Conservation (phyloP, 352 stramenopile species). For the Phytophthora colocasiae region DNA sequence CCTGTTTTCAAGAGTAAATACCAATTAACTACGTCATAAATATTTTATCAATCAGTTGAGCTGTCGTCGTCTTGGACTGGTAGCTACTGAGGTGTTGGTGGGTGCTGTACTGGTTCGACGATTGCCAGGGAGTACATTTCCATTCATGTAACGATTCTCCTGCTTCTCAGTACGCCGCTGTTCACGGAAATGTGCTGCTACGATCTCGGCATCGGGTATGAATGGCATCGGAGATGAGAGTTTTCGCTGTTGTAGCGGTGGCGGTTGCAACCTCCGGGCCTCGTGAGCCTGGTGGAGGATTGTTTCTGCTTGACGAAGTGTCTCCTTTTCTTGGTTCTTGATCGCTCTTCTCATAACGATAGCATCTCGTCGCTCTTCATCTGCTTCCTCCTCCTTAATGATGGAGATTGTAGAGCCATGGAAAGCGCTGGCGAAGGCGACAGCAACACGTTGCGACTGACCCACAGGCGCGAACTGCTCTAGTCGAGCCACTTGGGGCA, state of each 20-base stretch:
- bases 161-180: conserved; percentile 46
- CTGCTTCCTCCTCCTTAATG: conserved; percentile 18
- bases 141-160: conserved; percentile 42
- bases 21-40: conserved; percentile 21
- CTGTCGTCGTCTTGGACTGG: conserved; percentile 22
- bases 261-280: conserved; percentile 18
- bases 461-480: conserved; percentile 43
- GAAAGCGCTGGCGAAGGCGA: conserved; percentile 3
- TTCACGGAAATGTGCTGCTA: conserved; percentile 57
- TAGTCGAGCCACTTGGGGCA: conserved; percentile 41
- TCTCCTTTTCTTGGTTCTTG: conserved; percentile 56
- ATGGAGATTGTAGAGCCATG: background rate
- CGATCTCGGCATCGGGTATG: conserved; percentile 30
- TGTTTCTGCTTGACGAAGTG: conserved; percentile 53
- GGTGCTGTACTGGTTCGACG: conserved; percentile 12
- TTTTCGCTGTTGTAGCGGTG: conserved; percentile 10
- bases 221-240: conserved; percentile 7
- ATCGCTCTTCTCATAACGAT: conserved; percentile 36
- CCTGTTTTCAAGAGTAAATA: conserved; percentile 47
- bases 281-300: conserved; percentile 40
- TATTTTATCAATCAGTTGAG: conserved; percentile 25
- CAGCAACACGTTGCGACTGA: conserved; percentile 13
- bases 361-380: conserved; percentile 30
- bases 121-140: conserved; percentile 19
- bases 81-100: background rate